phyloP scores from a whole-genome alignment of 2,329 filamentous ascomycete species.

The Cladosporium sp. region DNA sequence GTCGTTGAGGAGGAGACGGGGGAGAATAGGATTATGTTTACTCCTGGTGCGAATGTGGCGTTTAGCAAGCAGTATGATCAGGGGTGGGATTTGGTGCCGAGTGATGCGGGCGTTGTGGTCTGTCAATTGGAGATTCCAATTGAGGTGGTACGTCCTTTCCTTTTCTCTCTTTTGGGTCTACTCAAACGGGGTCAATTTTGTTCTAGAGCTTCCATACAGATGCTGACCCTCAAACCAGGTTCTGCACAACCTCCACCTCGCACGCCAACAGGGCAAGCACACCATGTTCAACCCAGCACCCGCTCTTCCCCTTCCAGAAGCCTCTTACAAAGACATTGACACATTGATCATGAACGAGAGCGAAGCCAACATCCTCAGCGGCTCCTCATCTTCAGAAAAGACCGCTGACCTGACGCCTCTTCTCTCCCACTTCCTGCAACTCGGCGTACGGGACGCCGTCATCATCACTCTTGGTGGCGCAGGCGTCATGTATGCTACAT shows the following conservation, averaged over 20 bases:
- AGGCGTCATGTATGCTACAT: slow-evolving; percentile 27
- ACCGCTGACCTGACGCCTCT: slow-evolving; percentile 35
- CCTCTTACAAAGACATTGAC: slow-evolving; percentile 63
- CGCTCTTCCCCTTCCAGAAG: slow-evolving; percentile 63
- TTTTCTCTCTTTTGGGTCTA: no score
- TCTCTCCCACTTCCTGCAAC: slow-evolving; percentile 54
- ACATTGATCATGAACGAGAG: slow-evolving; percentile 90
- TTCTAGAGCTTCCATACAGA: neutral
- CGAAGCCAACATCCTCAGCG: slow-evolving; percentile 67
- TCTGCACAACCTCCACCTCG: slow-evolving; percentile 29
- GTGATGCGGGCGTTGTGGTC: slow-evolving; percentile 39
- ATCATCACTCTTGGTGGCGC: slow-evolving; percentile 75
- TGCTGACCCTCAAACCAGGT: slow-evolving; percentile 20
- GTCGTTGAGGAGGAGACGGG: slow-evolving; percentile 46
- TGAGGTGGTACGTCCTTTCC: slow-evolving; percentile 30
- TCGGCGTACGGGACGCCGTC: slow-evolving; percentile 72
- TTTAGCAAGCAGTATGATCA: slow-evolving; percentile 30
- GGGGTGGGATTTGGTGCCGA: slow-evolving; percentile 34
- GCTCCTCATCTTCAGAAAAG: slow-evolving; percentile 30
- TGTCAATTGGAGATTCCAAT: slow-evolving; percentile 47
- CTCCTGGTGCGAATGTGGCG: slow-evolving; percentile 44
- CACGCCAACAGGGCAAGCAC: slow-evolving; percentile 27
- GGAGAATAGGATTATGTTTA: slow-evolving; percentile 48
- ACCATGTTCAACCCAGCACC: slow-evolving; percentile 81
- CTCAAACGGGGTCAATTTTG: neutral